These are phyloP conservation scores for Barbarea vulgaris DNA, from an alignment of 345 rosid species.

Conservation along the genomic window DNA sequence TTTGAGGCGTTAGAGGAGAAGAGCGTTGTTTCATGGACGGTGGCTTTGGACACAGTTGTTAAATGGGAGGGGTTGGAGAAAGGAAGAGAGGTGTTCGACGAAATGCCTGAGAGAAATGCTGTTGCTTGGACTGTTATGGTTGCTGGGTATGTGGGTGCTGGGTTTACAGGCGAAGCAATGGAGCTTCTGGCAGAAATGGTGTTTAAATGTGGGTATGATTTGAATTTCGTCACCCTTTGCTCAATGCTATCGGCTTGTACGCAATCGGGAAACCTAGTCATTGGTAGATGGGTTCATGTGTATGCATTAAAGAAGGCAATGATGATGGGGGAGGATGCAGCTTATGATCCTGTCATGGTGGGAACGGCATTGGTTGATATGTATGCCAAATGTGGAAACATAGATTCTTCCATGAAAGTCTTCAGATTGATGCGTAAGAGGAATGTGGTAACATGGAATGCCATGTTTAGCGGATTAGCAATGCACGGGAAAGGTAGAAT, in stretches of 20 bases:
- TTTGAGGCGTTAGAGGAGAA: conserved; percentile 55
- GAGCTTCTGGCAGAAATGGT: conserved; percentile 53
- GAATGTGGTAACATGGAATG: conserved; percentile 85
- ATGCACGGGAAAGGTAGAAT: conserved; percentile 67
- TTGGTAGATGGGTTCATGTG: conserved; percentile 80
- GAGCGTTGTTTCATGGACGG: conserved; percentile 79
- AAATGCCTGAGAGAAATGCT: conserved; percentile 72
- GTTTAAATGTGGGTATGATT: conserved; percentile 41
- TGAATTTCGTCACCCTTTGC: conserved; percentile 62
- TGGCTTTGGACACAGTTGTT: conserved; percentile 58
- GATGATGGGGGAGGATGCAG: conserved; percentile 52
- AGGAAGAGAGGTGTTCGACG: conserved; percentile 59
- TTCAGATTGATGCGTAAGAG: conserved; percentile 56
- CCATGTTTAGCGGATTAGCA: conserved; percentile 71
- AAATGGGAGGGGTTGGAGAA: conserved; percentile 64
- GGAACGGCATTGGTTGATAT: conserved; percentile 82
- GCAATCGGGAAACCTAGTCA: conserved; percentile 62
- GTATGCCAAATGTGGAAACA: conserved; percentile 85
- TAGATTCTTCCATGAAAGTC: conserved; percentile 52
- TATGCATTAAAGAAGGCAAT: conserved; percentile 55
- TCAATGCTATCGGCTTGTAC: conserved; percentile 71
- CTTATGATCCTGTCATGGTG: conserved; percentile 51
- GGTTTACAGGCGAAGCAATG: conserved; percentile 53
- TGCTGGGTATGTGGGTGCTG: conserved; percentile 62
- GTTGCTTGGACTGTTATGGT: conserved; percentile 81